Conservation (phyloP, 768 basidiomycete genomes). For the Leucocoprinus birnbaumii region DNA sequence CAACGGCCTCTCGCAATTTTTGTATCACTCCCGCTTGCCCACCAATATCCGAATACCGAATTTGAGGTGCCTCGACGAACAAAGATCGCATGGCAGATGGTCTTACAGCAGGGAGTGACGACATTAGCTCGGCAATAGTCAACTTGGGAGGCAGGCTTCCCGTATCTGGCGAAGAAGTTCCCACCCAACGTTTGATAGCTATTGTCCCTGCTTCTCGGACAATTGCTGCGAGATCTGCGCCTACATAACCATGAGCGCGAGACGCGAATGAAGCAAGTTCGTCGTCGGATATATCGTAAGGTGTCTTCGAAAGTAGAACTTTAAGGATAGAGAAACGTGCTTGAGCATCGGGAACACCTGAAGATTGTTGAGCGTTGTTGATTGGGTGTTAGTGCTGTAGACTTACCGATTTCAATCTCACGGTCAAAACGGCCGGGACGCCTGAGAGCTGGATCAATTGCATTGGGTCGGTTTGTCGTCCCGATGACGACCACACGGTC, state of each 20-base stretch:
- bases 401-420: constrained; percentile 90
- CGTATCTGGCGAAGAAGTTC: constrained; percentile 15
- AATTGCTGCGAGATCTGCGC: constrained; percentile 90
- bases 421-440: constrained; percentile 90
- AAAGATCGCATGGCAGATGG: constrained; percentile 95
- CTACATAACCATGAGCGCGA: constrained; percentile 93
- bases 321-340: constrained; percentile 84
- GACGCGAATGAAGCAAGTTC: constrained; percentile 69
- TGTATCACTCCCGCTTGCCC: constrained; percentile 81
- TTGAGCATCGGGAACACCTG: constrained; percentile 86
- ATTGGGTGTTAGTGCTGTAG: neutral
- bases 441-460: constrained; percentile 90
- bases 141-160: constrained; percentile 30
- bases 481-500: constrained; percentile 90
- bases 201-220: constrained; percentile 90
- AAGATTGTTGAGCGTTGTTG: neutral
- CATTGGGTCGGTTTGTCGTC: constrained; percentile 93
- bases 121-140: constrained; percentile 58
- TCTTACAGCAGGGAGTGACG: constrained; percentile 74
- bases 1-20: constrained; percentile 86
- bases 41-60: constrained; percentile 86
- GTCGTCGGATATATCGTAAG: constrained; percentile 59
- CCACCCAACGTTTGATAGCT: constrained; percentile 80
- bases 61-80: constrained; percentile 80
- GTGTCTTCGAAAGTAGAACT: constrained; percentile 81